Base-by-base conservation (phyloP, 768 basidiomycete genomes). In the Panellus pusillus region DNA sequence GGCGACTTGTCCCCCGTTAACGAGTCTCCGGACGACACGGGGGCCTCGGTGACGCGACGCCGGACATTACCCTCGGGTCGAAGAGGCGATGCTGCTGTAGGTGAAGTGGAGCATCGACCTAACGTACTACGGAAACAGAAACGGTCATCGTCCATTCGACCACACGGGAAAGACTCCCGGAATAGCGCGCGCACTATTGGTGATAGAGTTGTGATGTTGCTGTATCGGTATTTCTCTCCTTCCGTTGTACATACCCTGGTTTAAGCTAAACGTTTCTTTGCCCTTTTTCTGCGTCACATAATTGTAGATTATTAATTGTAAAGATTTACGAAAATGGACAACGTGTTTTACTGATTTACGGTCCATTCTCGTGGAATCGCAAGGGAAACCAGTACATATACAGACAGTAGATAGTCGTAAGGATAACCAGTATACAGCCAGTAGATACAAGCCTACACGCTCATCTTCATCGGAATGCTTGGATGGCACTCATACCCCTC, bases 401-500 rank as follows among this genome's bases (percentile, higher is more conserved):
- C n/a, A n/a, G n/a, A n/a, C n/a, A n/a, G n/a, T n/a, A n/a, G n/a
- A n/a, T n/a, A n/a, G n/a, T n/a, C n/a, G n/a, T n/a, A n/a, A n/a
- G n/a, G n/a, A n/a, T n/a, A n/a, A n/a, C n/a, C n/a, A n/a, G n/a
- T n/a, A n/a, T n/a, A n/a, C n/a, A n/a, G n/a, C n/a, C n/a, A n/a
- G n/a, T n/a, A n/a, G n/a, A n/a, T n/a, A n/a, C n/a, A 54, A 50
- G 13, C 56, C 66, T 63, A 91, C 41, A 93, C 91, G 68, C 90
- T 93, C 96, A 98, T 97, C 75, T 94, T 93, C 94, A 97, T 97
- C 28, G 89, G 77, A 63, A 98, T 91, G 58, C 81, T 77, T 2
- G 86, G 86, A 68, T 93, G 82, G 9, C 91, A 87, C 57, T 89
- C 78, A 65, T 98, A 98, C 3, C 91, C 91, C 52, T 92, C 88